A percentile compares a stretch with the other conserved stretches of the same genome.
Evolutionary conservation across 495 filamentous ascomycete species (phyloP).

Genomic region (Tuber indicum): DNA sequence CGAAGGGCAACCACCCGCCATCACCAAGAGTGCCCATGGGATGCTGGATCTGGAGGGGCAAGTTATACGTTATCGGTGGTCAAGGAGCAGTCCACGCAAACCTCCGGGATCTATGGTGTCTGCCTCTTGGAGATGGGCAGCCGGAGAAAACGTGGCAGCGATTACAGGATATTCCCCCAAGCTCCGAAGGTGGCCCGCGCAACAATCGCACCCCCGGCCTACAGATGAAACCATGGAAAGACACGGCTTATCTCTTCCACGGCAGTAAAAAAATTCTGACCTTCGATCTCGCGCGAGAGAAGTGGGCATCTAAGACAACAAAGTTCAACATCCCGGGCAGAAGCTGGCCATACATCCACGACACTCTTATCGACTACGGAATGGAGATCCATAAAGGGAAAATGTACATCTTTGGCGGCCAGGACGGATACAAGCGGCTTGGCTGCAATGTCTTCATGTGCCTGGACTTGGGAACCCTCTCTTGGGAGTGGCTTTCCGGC

Average conservation of each 20-base stretch:
- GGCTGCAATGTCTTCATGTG: constrained; percentile 34
- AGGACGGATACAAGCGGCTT: constrained; percentile 30
- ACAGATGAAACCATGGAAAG: constrained; percentile 25
- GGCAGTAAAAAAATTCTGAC: constrained; percentile 22
- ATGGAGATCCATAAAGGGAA: constrained; percentile 32
- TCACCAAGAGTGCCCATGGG: constrained; percentile 29
- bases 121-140: constrained; percentile 7
- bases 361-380: constrained; percentile 24
- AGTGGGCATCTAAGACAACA: constrained; percentile 18
- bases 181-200: constrained; percentile 16
- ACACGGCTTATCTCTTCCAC: constrained; percentile 32
- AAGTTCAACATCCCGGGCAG: constrained; percentile 7
- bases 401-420: constrained; percentile 30
- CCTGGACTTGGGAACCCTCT: constrained; percentile 17
- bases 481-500: constrained; percentile 31
- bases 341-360: constrained; percentile 27
- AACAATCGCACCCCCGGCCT: constrained; percentile 26
- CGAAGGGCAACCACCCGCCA: constrained; percentile 10
- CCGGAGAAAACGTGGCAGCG: constrained; percentile 22
- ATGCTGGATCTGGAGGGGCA: constrained; percentile 30
- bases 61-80: constrained; percentile 24
- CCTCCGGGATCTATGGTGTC: constrained; percentile 28
- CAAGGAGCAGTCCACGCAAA: constrained; percentile 26
- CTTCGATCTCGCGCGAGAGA: constrained; percentile 23
- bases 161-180: constrained; percentile 27